Conservation (phyloP, 192 early-diverging fungal species). For the Backusella luteola region DNA sequence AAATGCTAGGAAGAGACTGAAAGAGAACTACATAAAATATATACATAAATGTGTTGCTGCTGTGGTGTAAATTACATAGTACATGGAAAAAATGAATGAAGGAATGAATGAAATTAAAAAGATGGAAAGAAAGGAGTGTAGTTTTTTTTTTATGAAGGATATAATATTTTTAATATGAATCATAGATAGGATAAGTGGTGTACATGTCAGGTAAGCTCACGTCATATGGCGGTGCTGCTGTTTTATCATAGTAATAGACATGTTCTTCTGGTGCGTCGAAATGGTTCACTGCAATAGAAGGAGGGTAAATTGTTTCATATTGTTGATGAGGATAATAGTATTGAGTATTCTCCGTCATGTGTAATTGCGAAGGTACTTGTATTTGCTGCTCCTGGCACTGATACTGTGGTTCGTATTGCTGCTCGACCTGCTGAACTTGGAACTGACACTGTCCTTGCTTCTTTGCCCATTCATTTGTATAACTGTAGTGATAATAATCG, state of each 20-base stretch:
- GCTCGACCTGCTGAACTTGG: neutral
- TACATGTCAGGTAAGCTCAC: neutral
- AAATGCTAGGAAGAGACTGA: neutral
- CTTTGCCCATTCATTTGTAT: neutral
- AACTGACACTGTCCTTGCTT: neutral
- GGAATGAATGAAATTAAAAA: no score
- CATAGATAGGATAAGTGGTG: neutral
- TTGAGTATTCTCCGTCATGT: neutral
- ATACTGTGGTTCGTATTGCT: neutral
- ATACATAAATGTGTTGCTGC: neutral
- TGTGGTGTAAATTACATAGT: neutral
- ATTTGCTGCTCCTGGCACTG: neutral
- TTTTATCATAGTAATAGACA: neutral
- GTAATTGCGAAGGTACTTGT: neutral
- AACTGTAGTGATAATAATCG: neutral
- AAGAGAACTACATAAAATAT: neutral
- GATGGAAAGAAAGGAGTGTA: neutral
- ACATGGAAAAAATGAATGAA: neutral
- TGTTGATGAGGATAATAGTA: neutral
- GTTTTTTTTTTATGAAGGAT: neutral
- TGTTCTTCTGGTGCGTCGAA: neutral
- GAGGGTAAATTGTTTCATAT: neutral
- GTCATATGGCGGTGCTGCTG: neutral
- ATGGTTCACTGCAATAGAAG: neutral
- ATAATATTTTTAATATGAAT: neutral